A percentile compares a stretch with the other conserved stretches of the same genome.
Conservation (phyloP, 1,284 basidiomycete species). For the Leccinum solheimii region DNA sequence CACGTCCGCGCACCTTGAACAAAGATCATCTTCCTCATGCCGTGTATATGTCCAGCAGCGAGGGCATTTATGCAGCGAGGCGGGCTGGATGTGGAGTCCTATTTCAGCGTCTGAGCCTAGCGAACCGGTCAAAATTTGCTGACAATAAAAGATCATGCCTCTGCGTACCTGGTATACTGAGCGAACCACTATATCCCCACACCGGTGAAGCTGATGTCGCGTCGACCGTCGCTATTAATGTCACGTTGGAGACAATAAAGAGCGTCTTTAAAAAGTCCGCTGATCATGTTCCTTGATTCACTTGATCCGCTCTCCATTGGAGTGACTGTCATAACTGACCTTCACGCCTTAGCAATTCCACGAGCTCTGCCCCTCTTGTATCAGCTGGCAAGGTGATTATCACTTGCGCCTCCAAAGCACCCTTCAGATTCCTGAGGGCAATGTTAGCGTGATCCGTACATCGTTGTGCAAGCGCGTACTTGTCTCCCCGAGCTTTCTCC, state of each 20-base stretch:
- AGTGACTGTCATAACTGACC: slow-evolving; percentile 34
- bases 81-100: slow-evolving; percentile 24
- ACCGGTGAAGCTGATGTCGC: slow-evolving; percentile 37
- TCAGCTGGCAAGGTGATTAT: slow-evolving; percentile 48
- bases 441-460: slow-evolving; percentile 1
- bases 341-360: slow-evolving; percentile 49
- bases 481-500: slow-evolving; percentile 69
- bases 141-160: background rate
- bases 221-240: slow-evolving; percentile 45
- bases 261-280: slow-evolving; percentile 66
- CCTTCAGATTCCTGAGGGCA: slow-evolving; percentile 59
- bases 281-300: slow-evolving; percentile 31
- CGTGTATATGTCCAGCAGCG: slow-evolving; percentile 37
- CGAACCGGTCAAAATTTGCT: background rate
- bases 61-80: slow-evolving; percentile 30
- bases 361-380: slow-evolving; percentile 21
- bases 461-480: slow-evolving; percentile 43
- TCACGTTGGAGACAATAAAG: slow-evolving; percentile 76
- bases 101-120: slow-evolving; percentile 21
- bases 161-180: slow-evolving; percentile 45
- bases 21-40: slow-evolving; percentile 25
- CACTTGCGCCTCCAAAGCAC: slow-evolving; percentile 71
- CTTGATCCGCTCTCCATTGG: background rate
- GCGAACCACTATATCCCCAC: slow-evolving; percentile 51
- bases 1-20: slow-evolving; percentile 29